These are phyloP conservation scores for Cladophialophora chaetospira DNA, from an alignment of 2,329 filamentous ascomycete genomes.

Conservation along the genomic window DNA sequence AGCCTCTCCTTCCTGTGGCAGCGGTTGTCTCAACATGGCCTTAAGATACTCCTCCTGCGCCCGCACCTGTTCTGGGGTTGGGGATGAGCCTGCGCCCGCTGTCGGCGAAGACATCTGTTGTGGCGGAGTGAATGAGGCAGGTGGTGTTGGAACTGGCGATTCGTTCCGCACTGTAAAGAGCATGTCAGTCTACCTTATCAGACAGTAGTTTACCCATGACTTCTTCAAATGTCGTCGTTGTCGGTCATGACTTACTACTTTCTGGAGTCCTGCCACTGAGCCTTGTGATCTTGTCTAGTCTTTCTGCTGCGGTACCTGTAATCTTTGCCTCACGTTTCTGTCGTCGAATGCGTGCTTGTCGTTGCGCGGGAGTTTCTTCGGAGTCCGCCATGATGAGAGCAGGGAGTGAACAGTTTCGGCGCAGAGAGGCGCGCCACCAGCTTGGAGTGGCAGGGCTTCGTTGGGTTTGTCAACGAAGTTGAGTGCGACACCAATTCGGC, in stretches of 20 bases:
- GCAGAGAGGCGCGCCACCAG: too few relatives aligned
- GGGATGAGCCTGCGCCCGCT: constrained; percentile 13
- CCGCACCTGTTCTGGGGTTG: constrained; percentile 37
- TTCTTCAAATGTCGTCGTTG: too few relatives aligned
- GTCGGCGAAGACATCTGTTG: constrained; percentile 23
- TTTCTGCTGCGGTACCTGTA: constrained; percentile 57
- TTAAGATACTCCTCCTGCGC: constrained; percentile 45
- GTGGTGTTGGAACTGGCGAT: constrained; percentile 35
- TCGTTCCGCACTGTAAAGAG: constrained; percentile 33
- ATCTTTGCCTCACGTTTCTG: constrained; percentile 67
- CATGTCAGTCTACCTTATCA: constrained; percentile 9
- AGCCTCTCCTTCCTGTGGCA: constrained; percentile 34
- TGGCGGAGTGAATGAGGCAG: constrained; percentile 35
- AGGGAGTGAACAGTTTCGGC: neutral
- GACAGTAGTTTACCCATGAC: neutral
- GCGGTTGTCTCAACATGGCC: constrained; percentile 32
- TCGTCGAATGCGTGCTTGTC: constrained; percentile 61
- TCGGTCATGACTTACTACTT: constrained; percentile 40
- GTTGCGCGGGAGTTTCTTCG: constrained; percentile 51
- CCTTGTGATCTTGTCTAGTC: constrained; percentile 64
- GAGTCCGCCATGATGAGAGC: constrained; percentile 14
- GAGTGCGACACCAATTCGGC: too few relatives aligned
- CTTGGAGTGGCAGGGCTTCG: neutral
- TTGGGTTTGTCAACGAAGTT: too few relatives aligned
- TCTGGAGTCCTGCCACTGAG: constrained; percentile 56